phyloP scores from a whole-genome alignment of 2,329 filamentous ascomycete species.

The Dactylella cylindrospora region DNA sequence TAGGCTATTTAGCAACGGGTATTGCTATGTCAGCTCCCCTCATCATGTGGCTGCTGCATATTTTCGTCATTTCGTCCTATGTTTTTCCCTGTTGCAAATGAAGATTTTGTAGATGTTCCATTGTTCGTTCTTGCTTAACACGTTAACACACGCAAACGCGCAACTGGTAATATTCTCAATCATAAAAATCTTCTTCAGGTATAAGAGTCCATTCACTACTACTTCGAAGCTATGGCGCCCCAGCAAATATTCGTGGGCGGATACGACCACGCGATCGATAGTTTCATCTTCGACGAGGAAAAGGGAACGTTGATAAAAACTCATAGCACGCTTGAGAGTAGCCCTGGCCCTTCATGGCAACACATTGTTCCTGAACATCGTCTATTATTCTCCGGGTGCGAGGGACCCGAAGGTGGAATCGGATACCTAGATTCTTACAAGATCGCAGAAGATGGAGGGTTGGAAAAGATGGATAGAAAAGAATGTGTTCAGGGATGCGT shows the following conservation, averaged over 20 bases:
- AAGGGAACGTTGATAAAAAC: slow-evolving; percentile 34
- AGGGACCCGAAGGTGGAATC: slow-evolving; percentile 34
- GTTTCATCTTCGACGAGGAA: slow-evolving; percentile 39
- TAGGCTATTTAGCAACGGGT: slow-evolving; percentile 38
- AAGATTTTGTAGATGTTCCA: no score
- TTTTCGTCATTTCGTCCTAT: slow-evolving; percentile 16
- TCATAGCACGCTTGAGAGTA: slow-evolving; percentile 26
- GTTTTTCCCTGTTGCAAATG: slow-evolving; percentile 21
- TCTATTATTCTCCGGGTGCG: slow-evolving; percentile 33
- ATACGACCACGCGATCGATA: slow-evolving; percentile 42
- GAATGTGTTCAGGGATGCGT: slow-evolving; percentile 42
- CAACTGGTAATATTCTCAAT: no score
- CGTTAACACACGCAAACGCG: no score
- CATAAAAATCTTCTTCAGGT: no score
- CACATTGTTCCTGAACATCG: slow-evolving; percentile 33
- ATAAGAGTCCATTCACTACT: no score
- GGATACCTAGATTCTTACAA: slow-evolving; percentile 41
- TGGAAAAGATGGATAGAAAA: slow-evolving; percentile 34
- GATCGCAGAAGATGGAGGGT: slow-evolving; percentile 36
- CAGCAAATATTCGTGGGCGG: slow-evolving; percentile 41
- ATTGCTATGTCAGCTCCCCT: neutral
- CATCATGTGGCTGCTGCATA: no score
- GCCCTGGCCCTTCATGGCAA: slow-evolving; percentile 41
- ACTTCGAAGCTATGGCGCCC: slow-evolving; percentile 32
- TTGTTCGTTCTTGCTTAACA: no score